Evolutionary conservation across 2,329 filamentous ascomycete species (phyloP).

Genomic region (Fusarium zealandicum): DNA sequence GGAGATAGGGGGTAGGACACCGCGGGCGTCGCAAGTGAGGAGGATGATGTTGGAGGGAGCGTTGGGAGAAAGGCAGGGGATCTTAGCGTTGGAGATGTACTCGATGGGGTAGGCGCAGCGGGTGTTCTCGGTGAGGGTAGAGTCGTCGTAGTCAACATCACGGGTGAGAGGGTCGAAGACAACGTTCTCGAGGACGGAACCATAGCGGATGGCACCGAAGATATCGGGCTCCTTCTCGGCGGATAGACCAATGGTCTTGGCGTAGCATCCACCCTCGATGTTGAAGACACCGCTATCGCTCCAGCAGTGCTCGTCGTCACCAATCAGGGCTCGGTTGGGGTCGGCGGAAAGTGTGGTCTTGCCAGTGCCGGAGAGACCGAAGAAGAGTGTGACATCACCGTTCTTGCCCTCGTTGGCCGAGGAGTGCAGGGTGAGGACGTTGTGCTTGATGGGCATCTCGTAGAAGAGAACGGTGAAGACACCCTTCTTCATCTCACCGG

Average conservation of each 20-base stretch:
- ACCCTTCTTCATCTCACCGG: constrained; percentile 85
- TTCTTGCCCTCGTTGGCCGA: constrained; percentile 96
- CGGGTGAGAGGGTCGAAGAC: constrained; percentile 93
- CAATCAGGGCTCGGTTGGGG: constrained; percentile 93
- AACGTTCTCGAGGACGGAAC: constrained; percentile 97
- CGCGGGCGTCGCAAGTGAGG: constrained; percentile 95
- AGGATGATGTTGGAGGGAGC: constrained; percentile 98
- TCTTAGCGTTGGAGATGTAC: constrained; percentile 99
- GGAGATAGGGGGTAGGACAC: constrained; percentile 96
- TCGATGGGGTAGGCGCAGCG: constrained; percentile 98
- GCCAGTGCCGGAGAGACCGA: constrained; percentile 96
- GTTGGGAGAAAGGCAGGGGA: constrained; percentile 85
- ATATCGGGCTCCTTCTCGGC: constrained; percentile 99
- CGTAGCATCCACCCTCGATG: constrained; percentile 99
- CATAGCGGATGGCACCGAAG: constrained; percentile 93
- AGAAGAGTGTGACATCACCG: constrained; percentile 98
- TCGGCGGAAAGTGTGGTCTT: constrained; percentile 99
- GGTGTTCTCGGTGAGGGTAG: constrained; percentile 96
- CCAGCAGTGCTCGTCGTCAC: constrained; percentile 99
- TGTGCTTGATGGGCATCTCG: constrained; percentile 99
- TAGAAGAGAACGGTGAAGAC: constrained; percentile 99
- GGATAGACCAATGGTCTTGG: constrained; percentile 96
- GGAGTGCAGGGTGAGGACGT: constrained; percentile 96
- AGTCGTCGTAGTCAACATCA: constrained; percentile 93
- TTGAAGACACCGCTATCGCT: constrained; percentile 97